A percentile compares a stretch with the other conserved stretches of the same genome.
Conservation (phyloP, 2,329 filamentous ascomycete genomes). For the Claviceps monticola region DNA sequence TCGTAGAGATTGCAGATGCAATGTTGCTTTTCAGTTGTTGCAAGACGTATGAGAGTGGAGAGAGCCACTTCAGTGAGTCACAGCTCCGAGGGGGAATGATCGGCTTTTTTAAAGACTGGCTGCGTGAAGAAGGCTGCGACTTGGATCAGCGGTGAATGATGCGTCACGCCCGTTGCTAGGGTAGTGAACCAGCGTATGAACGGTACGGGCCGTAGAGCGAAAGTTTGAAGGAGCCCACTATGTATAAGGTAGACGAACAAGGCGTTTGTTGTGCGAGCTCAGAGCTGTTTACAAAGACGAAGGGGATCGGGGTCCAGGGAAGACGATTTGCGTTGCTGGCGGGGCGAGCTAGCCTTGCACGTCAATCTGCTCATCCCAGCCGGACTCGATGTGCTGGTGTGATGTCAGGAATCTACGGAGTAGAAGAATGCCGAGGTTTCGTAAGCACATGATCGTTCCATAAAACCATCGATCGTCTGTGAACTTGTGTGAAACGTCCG, state of each 20-base stretch:
- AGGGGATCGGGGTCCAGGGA: background rate
- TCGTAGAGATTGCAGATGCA: background rate
- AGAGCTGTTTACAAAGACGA: background rate
- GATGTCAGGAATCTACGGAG: background rate
- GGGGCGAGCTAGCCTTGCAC: background rate
- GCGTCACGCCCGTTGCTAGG: background rate
- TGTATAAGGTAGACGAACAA: background rate
- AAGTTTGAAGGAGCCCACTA: background rate
- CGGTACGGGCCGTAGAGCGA: slow-evolving; percentile 2
- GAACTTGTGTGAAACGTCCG: no score
- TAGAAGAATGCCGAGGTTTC: background rate
- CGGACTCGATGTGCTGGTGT: background rate
- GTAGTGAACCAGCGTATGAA: no score
- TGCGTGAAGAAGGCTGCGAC: no score
- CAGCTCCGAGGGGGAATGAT: background rate
- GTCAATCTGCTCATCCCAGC: background rate
- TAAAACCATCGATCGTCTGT: background rate
- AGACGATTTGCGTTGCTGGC: slow-evolving; percentile 1
- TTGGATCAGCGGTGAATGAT: slow-evolving; percentile 2
- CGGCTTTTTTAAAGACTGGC: background rate
- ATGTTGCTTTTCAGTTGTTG: background rate
- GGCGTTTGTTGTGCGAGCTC: background rate
- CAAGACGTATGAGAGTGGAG: slow-evolving; percentile 1
- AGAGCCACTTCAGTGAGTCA: background rate
- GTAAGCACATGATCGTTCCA: background rate